phyloP scores from a whole-genome alignment of 176 grass and related monocot species.

The Zea mays region Zm-B73-REFERENCE-NAM-5.0 NC_050103.1:154954001-154954500 shows the following conservation, averaged over 20 bases:
- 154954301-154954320: conserved; percentile 52
- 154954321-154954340: conserved; percentile 51
- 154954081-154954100: conserved; percentile 47
- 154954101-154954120: conserved; percentile 52
- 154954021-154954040: conserved; percentile 51
- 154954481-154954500: conserved; percentile 62
- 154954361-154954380: conserved; percentile 43
- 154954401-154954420: conserved; percentile 24
- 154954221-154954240: conserved; percentile 51
- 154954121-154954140: conserved; percentile 59
- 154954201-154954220: conserved; percentile 52
- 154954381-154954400: conserved; percentile 71
- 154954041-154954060: conserved; percentile 68
- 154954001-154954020: conserved; percentile 49
- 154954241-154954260: conserved; percentile 45
- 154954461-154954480: conserved; percentile 38
- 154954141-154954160: conserved; percentile 61
- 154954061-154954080: conserved; percentile 50
- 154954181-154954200: conserved; percentile 66
- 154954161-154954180: conserved; percentile 69
- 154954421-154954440: conserved; percentile 3
- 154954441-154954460: conserved; percentile 28
- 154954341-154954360: conserved; percentile 33
- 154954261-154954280: conserved; percentile 46
- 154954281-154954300: conserved; percentile 38